phyloP scores from a whole-genome alignment of 73 alveolate species.

The Paraurostyla sp. region DNA sequence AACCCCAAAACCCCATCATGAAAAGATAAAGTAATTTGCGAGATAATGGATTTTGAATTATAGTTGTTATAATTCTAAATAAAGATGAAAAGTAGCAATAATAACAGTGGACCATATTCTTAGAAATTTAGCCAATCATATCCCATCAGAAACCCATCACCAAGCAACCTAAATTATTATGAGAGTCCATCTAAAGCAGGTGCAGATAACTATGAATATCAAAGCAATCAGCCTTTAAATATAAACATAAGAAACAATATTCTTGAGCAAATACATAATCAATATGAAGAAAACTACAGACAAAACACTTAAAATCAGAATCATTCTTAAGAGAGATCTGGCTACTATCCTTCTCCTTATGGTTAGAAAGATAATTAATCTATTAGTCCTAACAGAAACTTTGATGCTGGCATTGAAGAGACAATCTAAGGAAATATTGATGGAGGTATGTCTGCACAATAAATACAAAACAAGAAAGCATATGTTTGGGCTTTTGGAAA shows the following conservation, averaged over 20 bases:
- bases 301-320: neutral
- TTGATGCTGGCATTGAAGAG: slow-evolving; percentile 22
- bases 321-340: neutral
- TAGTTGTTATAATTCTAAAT: no score
- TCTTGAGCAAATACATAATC: neutral
- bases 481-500: slow-evolving; percentile 96
- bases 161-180: neutral
- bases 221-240: neutral
- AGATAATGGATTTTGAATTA: no score
- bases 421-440: slow-evolving; percentile 51
- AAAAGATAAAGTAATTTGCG: no score
- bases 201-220: no score
- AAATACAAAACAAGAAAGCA: slow-evolving; percentile 57
- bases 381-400: slow-evolving; percentile 18
- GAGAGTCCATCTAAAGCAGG: neutral
- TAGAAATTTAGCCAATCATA: neutral
- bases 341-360: slow-evolving; percentile 2
- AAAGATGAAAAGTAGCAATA: no score
- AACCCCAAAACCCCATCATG: no score
- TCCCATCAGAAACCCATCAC: neutral
- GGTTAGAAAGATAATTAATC: neutral
- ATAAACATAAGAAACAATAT: slow-evolving; percentile 19
- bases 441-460: neutral
- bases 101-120: neutral
- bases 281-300: slow-evolving; percentile 37